Percentiles rank a stretch among this genome's conserved stretches.
Evolutionary conservation across 176 grass and related monocot species (phyloP).

Genomic region (Zizania latifolia): DNA sequence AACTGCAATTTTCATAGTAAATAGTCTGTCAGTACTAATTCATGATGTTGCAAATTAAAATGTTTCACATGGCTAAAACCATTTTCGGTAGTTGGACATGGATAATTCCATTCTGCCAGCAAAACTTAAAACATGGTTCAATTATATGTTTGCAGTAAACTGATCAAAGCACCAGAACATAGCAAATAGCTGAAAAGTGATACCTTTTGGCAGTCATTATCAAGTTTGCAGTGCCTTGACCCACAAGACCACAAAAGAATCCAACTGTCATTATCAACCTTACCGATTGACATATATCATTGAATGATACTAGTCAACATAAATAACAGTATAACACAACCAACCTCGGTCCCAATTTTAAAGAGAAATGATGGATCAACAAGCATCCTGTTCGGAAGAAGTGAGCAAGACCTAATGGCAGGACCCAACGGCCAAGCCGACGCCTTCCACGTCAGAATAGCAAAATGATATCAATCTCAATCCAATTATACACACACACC

Average conservation of each 20-base stretch:
- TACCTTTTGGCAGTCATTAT: constrained; percentile 94
- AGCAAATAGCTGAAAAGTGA: too few relatives aligned
- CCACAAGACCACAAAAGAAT: constrained; percentile 80
- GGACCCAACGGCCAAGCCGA: constrained; percentile 71
- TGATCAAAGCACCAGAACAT: background rate
- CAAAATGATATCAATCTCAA: background rate
- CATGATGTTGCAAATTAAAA: too few relatives aligned
- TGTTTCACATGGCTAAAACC: too few relatives aligned
- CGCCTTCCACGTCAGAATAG: constrained; percentile 39
- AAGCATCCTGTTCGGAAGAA: constrained; percentile 86
- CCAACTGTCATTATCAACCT: constrained; percentile 42
- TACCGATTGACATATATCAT: background rate
- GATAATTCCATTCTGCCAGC: too few relatives aligned
- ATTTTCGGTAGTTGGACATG: too few relatives aligned
- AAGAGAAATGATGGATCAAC: constrained; percentile 93
- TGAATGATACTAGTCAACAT: background rate
- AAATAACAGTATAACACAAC: background rate
- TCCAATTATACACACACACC: background rate
- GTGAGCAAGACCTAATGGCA: constrained; percentile 47
- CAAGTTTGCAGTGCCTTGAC: constrained; percentile 96
- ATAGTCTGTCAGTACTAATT: too few relatives aligned
- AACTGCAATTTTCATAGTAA: too few relatives aligned
- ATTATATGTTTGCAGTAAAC: too few relatives aligned
- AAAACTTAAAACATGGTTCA: too few relatives aligned
- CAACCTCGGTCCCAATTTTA: constrained; percentile 83